A percentile compares a stretch with the other conserved stretches of the same genome.
phyloP scores from a whole-genome alignment of 805 yeast species.

The Spathaspora hagerdaliae region DNA sequence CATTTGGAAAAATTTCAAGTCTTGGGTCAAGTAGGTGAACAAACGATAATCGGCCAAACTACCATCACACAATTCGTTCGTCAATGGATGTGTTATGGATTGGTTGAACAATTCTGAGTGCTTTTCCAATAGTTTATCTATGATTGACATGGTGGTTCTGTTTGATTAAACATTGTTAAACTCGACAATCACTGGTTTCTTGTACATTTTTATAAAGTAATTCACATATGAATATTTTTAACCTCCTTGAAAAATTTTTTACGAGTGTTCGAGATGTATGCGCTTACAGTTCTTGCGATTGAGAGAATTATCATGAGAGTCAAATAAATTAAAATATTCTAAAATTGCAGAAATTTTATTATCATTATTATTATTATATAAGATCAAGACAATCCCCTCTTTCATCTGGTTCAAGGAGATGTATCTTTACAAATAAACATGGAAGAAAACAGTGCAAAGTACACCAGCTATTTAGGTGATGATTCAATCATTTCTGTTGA shows the following conservation, averaged over 20 bases:
- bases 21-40: slow-evolving; percentile 46
- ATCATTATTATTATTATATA: not conserved
- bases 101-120: slow-evolving; percentile 14
- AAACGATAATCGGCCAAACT: slow-evolving; percentile 38
- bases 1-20: slow-evolving; percentile 42
- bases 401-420: not conserved
- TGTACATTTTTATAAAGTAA: too few species aligned
- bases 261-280: not conserved
- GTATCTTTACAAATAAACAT: not conserved
- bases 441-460: not conserved
- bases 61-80: slow-evolving; percentile 45
- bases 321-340: not conserved
- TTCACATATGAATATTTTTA: too few species aligned
- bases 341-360: not conserved
- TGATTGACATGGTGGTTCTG: slow-evolving; percentile 2
- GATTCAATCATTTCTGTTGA: not conserved
- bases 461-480: not conserved
- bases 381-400: not conserved
- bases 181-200: too few species aligned
- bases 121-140: slow-evolving; percentile 11
- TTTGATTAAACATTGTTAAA: too few species aligned
- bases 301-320: not conserved
- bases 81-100: slow-evolving; percentile 38
- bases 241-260: too few species aligned
- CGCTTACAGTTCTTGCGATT: not conserved